Evolutionary conservation across 2,329 filamentous ascomycete genomes (phyloP), one percentile per base, ranked within the genome.

Genomic region (Alternaria angustiovoidea): DNA sequence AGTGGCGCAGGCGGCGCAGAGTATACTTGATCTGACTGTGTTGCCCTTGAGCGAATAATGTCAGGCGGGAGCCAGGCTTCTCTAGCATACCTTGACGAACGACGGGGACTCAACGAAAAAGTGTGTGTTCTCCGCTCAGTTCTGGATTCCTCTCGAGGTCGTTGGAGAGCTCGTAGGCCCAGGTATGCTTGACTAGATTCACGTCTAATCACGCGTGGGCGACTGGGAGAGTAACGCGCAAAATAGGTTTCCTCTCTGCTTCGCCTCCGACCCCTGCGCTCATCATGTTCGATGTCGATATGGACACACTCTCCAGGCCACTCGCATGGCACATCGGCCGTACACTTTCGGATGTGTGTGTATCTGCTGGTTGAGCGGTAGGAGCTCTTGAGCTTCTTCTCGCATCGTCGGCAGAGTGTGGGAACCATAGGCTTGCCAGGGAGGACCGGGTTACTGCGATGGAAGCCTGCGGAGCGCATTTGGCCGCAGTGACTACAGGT

Each of bases 361-460:
- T 65, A 64, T 42, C 64, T 70, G 38, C 64, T 67, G 46, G 46
- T 65, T 47, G 64, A 55, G 22, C 46, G 58, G 52, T 51, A 59
- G 20, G 47, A 48, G 52, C 52, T 58, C 56, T 61, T 63, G 46
- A 61, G 59, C 34, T 70, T 71, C 67, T 70, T 76, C 53, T 66
- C 67, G 62, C 77, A 79, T 26, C 70, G 67, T 26, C 75, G 67
- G 38, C 77, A 79, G 16, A 69, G 55, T 7, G 63, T 64, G 8
- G 62, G 55, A 2, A 73, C 55, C 12, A 72, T 46, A 5, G 72
- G 64, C 22, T 75, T 67, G 11, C 72, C 73, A 32, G 76, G 76
- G 16, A 76, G 51, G n/a, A 78, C 68, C 4, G 77, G 77, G 57
- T 79, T 66, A 5, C 70, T 63, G 34, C 74, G 72, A 58, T 79